These are phyloP conservation scores for Auriscalpium microsporum DNA, from an alignment of 768 basidiomycete species.

Conservation along the genomic window DNA sequence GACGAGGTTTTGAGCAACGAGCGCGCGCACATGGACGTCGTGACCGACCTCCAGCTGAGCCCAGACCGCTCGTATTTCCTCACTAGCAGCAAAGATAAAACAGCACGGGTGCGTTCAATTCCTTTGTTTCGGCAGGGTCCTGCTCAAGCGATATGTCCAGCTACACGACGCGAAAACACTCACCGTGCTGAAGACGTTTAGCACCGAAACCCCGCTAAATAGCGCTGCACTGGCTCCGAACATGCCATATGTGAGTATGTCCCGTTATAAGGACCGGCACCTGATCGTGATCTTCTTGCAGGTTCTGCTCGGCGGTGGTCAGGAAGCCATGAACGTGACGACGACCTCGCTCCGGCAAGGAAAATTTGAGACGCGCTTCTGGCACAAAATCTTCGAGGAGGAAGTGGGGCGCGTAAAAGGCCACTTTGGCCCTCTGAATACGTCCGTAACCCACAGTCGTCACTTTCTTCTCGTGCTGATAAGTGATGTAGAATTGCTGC, in stretches of 20 bases:
- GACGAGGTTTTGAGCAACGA: conserved; percentile 80
- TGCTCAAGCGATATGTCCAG: conserved; percentile 25
- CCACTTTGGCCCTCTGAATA: conserved; percentile 94
- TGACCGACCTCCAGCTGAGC: conserved; percentile 90
- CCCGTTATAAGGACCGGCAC: background rate
- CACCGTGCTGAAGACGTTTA: conserved; percentile 85
- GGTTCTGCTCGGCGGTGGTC: conserved; percentile 92
- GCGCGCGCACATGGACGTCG: conserved; percentile 75
- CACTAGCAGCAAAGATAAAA: conserved; percentile 96
- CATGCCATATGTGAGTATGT: conserved; percentile 67
- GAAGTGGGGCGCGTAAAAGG: conserved; percentile 97
- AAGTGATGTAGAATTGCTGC: conserved; percentile 70
- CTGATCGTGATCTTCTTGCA: conserved; percentile 19
- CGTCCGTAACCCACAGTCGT: conserved; percentile 46
- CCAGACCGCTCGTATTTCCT: conserved; percentile 91
- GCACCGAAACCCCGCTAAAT: conserved; percentile 92
- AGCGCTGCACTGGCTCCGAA: conserved; percentile 81
- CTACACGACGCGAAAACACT: conserved; percentile 87
- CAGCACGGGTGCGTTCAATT: conserved; percentile 62
- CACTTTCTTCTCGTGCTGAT: background rate
- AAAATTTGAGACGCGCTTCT: conserved; percentile 97
- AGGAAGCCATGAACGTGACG: conserved; percentile 96
- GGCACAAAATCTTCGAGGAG: conserved; percentile 96
- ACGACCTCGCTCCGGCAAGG: conserved; percentile 91
- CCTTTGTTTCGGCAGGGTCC: background rate